These are phyloP conservation scores for Taxillus chinensis DNA, from an alignment of 164 flowering plant genomes.

Conservation along the genomic window DNA sequence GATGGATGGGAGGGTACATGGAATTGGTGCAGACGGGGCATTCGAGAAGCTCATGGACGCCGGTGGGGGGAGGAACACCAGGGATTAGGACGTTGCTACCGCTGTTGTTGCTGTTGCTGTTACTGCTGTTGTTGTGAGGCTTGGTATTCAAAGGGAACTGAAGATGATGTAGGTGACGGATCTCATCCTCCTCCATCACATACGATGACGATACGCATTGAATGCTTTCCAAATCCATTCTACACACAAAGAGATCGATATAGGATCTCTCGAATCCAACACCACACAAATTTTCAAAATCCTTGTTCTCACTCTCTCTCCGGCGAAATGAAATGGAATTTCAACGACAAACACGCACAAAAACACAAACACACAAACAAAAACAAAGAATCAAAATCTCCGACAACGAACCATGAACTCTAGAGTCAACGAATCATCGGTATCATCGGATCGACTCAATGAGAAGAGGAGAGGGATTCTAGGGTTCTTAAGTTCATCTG, in stretches of 20 bases:
- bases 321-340: too few species aligned
- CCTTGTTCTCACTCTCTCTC: neutral
- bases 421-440: too few species aligned
- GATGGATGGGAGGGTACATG: slow-evolving; percentile 56
- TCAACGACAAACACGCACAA: neutral
- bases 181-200: slow-evolving; percentile 41
- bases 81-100: slow-evolving; percentile 3
- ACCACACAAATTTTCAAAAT: neutral
- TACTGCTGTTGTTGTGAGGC: slow-evolving; percentile 8
- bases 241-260: too few species aligned
- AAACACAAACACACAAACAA: neutral
- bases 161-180: slow-evolving; percentile 19
- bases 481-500: too few species aligned
- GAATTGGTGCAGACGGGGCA: slow-evolving; percentile 50
- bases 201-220: slow-evolving; percentile 28
- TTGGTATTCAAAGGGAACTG: slow-evolving; percentile 26
- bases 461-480: too few species aligned
- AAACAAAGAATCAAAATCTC: too few species aligned
- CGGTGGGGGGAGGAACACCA: slow-evolving; percentile 25
- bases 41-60: slow-evolving; percentile 52
- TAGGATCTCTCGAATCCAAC: too few species aligned
- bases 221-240: slow-evolving; percentile 30
- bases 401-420: too few species aligned
- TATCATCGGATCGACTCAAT: too few species aligned
- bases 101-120: neutral